Percentiles rank a stretch among this genome's conserved stretches.
Evolutionary conservation across 495 filamentous ascomycete species (phyloP).

Genomic region (Penicillium lagena): DNA sequence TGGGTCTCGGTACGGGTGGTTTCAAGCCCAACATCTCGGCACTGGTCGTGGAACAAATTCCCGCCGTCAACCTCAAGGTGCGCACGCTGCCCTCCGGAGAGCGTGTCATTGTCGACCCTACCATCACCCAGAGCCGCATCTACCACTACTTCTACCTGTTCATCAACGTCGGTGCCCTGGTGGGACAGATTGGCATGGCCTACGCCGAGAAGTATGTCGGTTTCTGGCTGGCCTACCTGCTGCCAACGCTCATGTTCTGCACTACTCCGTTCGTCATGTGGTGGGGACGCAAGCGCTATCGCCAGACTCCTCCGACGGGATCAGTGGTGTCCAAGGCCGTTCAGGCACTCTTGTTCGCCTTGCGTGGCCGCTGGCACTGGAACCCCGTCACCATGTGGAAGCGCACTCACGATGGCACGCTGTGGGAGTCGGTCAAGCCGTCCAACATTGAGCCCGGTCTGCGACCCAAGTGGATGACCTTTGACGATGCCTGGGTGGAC

Average conservation of each 20-base stretch:
- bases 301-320: constrained; percentile 52
- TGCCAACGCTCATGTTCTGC: constrained; percentile 54
- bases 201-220: constrained; percentile 71
- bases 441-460: constrained; percentile 37
- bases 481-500: constrained; percentile 70
- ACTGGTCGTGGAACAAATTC: constrained; percentile 44
- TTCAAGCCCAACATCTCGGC: constrained; percentile 66
- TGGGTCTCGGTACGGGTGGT: constrained; percentile 44
- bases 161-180: constrained; percentile 45
- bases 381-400: constrained; percentile 41
- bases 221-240: constrained; percentile 63
- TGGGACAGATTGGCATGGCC: constrained; percentile 49
- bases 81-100: constrained; percentile 40
- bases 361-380: constrained; percentile 55
- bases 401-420: constrained; percentile 36
- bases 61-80: constrained; percentile 28
- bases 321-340: constrained; percentile 54
- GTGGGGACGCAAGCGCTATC: constrained; percentile 54
- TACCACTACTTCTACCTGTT: constrained; percentile 45
- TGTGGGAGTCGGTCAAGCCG: constrained; percentile 63
- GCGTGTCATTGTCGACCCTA: constrained; percentile 64
- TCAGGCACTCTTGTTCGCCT: constrained; percentile 45
- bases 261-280: constrained; percentile 55
- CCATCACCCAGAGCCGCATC: constrained; percentile 30
- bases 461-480: constrained; percentile 60